phyloP scores from a whole-genome alignment of 176 grass and related monocot species.

The Leersia perrieri region DNA sequence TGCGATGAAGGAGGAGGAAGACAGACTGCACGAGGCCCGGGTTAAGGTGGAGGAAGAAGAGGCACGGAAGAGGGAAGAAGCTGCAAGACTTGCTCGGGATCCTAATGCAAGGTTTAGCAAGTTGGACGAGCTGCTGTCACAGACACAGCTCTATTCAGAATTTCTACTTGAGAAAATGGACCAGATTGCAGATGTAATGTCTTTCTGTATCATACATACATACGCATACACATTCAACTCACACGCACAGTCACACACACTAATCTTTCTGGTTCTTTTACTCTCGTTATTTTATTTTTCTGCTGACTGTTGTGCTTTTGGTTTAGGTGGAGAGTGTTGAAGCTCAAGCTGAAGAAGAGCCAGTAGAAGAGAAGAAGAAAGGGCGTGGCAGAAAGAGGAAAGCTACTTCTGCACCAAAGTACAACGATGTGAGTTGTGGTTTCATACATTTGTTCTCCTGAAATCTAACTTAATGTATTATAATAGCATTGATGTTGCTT shows the following conservation, averaged over 20 bases:
- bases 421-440: constrained; percentile 71
- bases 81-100: constrained; percentile 32
- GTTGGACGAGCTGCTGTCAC: constrained; percentile 78
- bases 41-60: constrained; percentile 53
- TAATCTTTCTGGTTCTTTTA: background rate
- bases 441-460: constrained; percentile 19
- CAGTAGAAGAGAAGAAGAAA: constrained; percentile 50
- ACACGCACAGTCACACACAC: too few relatives aligned
- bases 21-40: constrained; percentile 42
- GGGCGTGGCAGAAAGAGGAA: constrained; percentile 70
- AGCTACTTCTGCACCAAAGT: constrained; percentile 35
- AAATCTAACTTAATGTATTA: constrained; percentile 1
- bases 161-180: constrained; percentile 99
- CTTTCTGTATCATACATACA: background rate
- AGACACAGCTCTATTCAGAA: constrained; percentile 84
- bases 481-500: background rate
- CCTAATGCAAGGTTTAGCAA: constrained; percentile 67
- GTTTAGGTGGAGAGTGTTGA: constrained; percentile 41
- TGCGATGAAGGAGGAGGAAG: constrained; percentile 75
- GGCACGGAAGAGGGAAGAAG: constrained; percentile 44
- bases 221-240: background rate
- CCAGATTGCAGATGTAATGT: constrained; percentile 62
- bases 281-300: background rate
- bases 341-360: constrained; percentile 43
- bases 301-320: constrained; percentile 20